Evolutionary conservation across 805 yeast genomes (phyloP).

Genomic region (Teunomyces tritomae): DNA sequence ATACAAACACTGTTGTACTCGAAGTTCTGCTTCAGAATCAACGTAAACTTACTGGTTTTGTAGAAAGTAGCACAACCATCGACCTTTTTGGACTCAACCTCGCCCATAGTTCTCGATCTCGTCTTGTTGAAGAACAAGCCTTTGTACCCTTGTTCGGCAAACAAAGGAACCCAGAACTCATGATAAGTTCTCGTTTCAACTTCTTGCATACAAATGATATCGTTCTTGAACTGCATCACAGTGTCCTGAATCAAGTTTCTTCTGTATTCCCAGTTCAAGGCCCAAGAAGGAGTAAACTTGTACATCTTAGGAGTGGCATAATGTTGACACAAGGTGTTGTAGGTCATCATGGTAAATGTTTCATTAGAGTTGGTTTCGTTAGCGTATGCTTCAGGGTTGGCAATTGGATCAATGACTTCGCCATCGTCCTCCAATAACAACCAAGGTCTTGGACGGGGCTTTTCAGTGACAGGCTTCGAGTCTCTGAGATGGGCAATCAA

Average conservation of each 20-base stretch:
- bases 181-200: constrained; percentile 86
- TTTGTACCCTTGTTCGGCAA: constrained; percentile 72
- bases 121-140: constrained; percentile 85
- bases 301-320: constrained; percentile 91
- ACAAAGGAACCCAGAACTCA: constrained; percentile 78
- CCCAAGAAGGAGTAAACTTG: constrained; percentile 97
- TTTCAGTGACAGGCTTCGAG: constrained; percentile 62
- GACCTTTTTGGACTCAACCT: constrained; percentile 78
- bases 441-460: constrained; percentile 82
- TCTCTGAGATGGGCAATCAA: constrained; percentile 81
- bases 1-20: constrained; percentile 83
- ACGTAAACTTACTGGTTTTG: constrained; percentile 63
- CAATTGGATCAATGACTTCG: constrained; percentile 44
- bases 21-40: constrained; percentile 67
- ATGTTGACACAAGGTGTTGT: constrained; percentile 92
- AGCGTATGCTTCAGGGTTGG: constrained; percentile 31
- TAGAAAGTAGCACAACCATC: constrained; percentile 98
- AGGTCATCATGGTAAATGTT: constrained; percentile 75
- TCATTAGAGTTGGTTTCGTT: constrained; percentile 25
- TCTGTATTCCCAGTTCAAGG: constrained; percentile 89
- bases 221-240: constrained; percentile 61
- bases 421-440: constrained; percentile 75
- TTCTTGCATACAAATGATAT: constrained; percentile 90
- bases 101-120: constrained; percentile 86
- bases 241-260: constrained; percentile 73